Evolutionary conservation across 192 early-diverging fungal genomes (phyloP), one percentile per base, ranked within the genome.

Genomic region (Coemansia asiatica): DNA sequence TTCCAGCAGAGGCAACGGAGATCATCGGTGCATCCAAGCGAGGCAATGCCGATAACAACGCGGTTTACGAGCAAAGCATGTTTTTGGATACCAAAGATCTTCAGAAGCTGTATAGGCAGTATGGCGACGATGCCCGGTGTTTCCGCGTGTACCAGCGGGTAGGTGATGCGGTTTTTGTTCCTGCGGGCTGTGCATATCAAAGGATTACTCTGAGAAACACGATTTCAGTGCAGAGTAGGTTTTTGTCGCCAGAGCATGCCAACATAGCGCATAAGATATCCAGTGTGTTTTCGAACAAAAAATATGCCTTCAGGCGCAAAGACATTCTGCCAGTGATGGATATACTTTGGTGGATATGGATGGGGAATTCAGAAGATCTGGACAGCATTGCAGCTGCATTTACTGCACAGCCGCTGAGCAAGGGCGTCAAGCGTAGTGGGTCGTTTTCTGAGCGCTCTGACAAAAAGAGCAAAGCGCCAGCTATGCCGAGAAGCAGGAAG

Each of bases 161-260:
- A 5, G 90, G 90, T 2, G 91, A 91, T 61, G 84, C 86, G 0
- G 85, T 91, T 1, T 90, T 88, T 74, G 77, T 93, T n/a, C 90
- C 91, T 2, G 87, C 88, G 13, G 91, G 91, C 6, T 88, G 83
- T 40, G 78, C 86, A 1, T 87, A 89, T 56, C 89, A 91, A 69
- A 86, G 88, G 9, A 67, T 78, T 29, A 87, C 87, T 44, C 75
- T 84, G 19, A 56, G 74, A 6, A 85, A 83, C 61, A 81, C 84
- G 12, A 81, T 90, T 60, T 86, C 87, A 63, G 67, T 84, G 31
- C 87, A 88, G 33, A 75, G 85, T 60, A 87, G 85, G 31, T 91
- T 88, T 60, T 57, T 90, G 38, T 83, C 80, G 29, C 83, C 85
- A 1, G 87, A 90, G 58, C 75, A 67, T 44, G 55, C 56, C 21